Conservation (phyloP, 140 eudicot genomes). For the Flaveria floridana region DNA sequence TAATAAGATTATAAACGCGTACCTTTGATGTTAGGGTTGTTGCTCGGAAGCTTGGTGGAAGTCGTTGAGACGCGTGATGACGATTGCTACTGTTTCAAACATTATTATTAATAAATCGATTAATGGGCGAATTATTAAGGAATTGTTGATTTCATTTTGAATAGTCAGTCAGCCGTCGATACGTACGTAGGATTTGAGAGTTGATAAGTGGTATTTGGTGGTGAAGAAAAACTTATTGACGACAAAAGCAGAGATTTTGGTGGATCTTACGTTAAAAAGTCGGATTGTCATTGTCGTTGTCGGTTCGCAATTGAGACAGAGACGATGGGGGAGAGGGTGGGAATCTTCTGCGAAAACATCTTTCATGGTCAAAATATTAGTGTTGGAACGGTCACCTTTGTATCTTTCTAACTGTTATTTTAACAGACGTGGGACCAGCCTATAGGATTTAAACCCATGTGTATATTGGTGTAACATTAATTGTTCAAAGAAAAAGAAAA, state of each 20-base stretch:
- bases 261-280: too few species aligned
- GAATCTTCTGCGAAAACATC: conserved; percentile 26
- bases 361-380: conserved; percentile 21
- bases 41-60: neutral
- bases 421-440: too few species aligned
- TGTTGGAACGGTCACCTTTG: too few species aligned
- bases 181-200: neutral
- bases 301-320: neutral
- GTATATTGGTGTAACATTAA: too few species aligned
- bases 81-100: neutral
- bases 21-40: neutral
- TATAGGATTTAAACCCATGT: too few species aligned
- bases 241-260: too few species aligned
- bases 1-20: too few species aligned
- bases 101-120: too few species aligned
- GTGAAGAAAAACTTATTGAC: too few species aligned
- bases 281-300: neutral
- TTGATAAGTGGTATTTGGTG: neutral
- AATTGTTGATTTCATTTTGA: neutral
- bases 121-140: too few species aligned
- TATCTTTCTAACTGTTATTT: too few species aligned
- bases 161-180: neutral
- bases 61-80: neutral
- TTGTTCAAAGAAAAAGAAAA: too few species aligned
- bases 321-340: neutral